phyloP scores from a whole-genome alignment of 2,329 filamentous ascomycete genomes.

The Botrytis tulipae region DNA sequence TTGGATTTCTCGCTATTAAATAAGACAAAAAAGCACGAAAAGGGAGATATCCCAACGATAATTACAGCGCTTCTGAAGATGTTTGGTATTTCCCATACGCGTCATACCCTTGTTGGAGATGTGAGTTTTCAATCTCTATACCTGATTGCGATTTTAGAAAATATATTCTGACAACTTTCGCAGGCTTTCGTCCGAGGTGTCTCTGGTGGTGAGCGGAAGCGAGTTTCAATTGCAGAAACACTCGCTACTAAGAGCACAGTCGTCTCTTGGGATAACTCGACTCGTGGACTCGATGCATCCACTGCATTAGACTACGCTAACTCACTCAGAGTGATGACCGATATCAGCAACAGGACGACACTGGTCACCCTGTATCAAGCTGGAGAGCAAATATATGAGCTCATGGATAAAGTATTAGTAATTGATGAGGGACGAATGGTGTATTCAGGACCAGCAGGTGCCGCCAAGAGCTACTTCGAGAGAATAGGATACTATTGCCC shows the following conservation, averaged over 20 bases:
- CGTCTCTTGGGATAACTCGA: constrained; percentile 78
- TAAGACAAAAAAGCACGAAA: constrained; percentile 68
- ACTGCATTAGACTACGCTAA: constrained; percentile 77
- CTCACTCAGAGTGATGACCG: constrained; percentile 69
- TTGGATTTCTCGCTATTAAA: constrained; percentile 72
- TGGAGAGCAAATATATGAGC: constrained; percentile 65
- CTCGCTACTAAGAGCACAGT: constrained; percentile 71
- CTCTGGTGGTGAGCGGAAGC: constrained; percentile 77
- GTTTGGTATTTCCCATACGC: constrained; percentile 76
- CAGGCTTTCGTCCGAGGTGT: constrained; percentile 61
- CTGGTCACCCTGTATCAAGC: constrained; percentile 69
- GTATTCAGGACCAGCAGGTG: constrained; percentile 60
- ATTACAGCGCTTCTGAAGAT: constrained; percentile 70
- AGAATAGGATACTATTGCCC: constrained; percentile 60
- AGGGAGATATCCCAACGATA: constrained; percentile 63
- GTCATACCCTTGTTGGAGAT: constrained; percentile 73
- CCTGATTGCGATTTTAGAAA: neutral
- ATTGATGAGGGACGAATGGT: constrained; percentile 71
- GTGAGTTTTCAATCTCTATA: constrained; percentile 45
- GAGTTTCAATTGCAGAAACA: constrained; percentile 76
- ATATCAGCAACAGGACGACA: constrained; percentile 69
- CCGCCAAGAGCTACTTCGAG: constrained; percentile 64
- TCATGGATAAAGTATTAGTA: constrained; percentile 79
- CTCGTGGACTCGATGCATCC: constrained; percentile 74
- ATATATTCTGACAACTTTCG: constrained; percentile 11